Base-by-base conservation (phyloP, 2,329 filamentous ascomycete genomes). In the Fusarium pininemorale region DNA sequence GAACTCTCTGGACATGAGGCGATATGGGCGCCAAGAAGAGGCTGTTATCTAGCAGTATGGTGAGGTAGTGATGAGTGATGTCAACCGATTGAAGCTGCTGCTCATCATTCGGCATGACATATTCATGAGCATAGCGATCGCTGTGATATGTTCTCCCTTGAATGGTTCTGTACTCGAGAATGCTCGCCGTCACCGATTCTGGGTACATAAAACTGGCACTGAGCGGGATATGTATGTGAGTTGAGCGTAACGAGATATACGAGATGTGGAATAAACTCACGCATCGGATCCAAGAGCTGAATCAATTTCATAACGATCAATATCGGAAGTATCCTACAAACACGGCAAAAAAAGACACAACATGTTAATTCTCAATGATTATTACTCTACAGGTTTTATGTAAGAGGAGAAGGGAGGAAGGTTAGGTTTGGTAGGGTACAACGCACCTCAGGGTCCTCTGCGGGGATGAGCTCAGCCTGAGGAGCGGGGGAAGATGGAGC, bases 31-130 rank as follows among this genome's bases (percentile, higher is more conserved):
- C 75, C 37, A 77, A 59, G 47, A 68, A 75, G 41, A 77, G 74
- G 13, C 65, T 75, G 51, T 63, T 30, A 24, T 74, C 69, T 32
- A 77, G 69, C 10, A 77, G 74, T 20, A 77, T 14, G 18, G 72
- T 77, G 28, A 77, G 70, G 51, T 75, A 77, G 64, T 77, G 75
- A n/a, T 77, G 75, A 6, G 65, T 77, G 42, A 77, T 76, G 32
- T 77, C 75, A 14, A 76, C 66, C 2, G 75, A 77, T 30, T 75
- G 68, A 7, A 75, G 66, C 57, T 77, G 75, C 42, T 76, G 71
- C 38, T 77, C 75, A 18, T 77, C 75, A 5, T 77, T 77, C 28
- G 75, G 75, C 6, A 67, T 69, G 15, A 77, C 74, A 26, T 77
- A 77, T 9, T 77, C 75, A 11, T 62, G 62, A 14, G 58, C 47